Base-by-base conservation (phyloP, 768 basidiomycete species). In the Pluteus cervinus region DNA sequence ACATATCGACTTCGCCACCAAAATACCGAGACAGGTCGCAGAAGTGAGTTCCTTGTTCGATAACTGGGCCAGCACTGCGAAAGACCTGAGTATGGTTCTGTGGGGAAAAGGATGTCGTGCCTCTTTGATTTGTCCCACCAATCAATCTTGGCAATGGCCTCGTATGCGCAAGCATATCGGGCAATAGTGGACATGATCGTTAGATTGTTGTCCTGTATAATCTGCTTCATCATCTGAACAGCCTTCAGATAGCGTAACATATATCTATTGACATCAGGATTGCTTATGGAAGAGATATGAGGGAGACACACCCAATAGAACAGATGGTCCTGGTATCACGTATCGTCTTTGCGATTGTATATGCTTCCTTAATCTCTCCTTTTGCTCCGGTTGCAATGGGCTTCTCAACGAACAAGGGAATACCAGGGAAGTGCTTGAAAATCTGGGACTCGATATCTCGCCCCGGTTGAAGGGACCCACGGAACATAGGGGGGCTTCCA, bases 1-100 rank as follows among this genome's bases (percentile, higher is more conserved):
- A 64, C 43, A 93, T 79, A 53, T 96, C 88, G 41, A 96, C 89
- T 47, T 94, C 88, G 11, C 94, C 94, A 36, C 93, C 94, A 54
- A 98, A 97, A 69, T 94, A 94, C 48, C 94, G 84, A 26, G 91
- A 96, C 29, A 96, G 74, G 64, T 97, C 92, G 51, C 89, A 92
- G 66, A 97, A 94, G 66, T 98, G 94, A 10, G 94, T 98, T 32
- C 89, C 93, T 65, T 91, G 86, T 59, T 91, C 90, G 45, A 93
- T 66, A 49, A 92, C 71, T 4, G 89, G 87, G 14, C 87, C 87
- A 37, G 76, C 82, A 54, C 86, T 83, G 39, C 20, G 47, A 12
- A 18, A 40, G 5, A 33, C 45, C 17, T 16, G 5, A 12, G 30
- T 37, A 26, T 29, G 31, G n/a, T 24, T 8, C n/a, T 10, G 44